Evolutionary conservation across 805 yeast species (phyloP), one percentile per base, ranked within the genome.

Genomic region (Monosporozyma aerobia): DNA sequence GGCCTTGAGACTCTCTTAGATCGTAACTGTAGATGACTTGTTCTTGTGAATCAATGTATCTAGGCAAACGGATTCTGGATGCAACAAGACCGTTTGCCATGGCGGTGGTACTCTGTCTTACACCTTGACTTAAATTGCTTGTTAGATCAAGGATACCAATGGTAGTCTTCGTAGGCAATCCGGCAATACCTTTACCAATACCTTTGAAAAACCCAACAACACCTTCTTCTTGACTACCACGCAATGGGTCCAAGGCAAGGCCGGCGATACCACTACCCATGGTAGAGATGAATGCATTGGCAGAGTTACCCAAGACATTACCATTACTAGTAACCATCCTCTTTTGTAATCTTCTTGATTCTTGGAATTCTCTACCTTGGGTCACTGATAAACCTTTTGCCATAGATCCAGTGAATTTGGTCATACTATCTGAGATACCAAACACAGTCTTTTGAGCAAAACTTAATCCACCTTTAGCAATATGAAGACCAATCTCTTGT

Each of bases 391-490:
- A 73, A 0, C 99, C 98, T 69, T 94, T 94, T 0, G 99, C 96
- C 61, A 94, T 73, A 0, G 97, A 87, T 0, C 97, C 97, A 0
- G 98, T 88, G 33, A 95, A 80, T 68, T 90, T 88, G 3, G 97
- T 85, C 69, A 94, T 76, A 59, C 97, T 88, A 70, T 95, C 98
- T 25, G 96, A 86, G 49, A 94, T 77, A 3, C 99, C 98, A 73
- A 87, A 95, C 0, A 94, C 92, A 0, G 97, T 86, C 71, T 94
- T 94, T 65, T 92, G 90, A 64, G 95, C 76, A 72, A 94, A 94
- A 68, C 96, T 87, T 56, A 89, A 71, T 0, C 98, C 96, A 54
- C 99, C 99, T 65, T 90, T 92, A 1, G 99, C 99, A 45, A 94
- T 69, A 3, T 96, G 95, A 54, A 94, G 87, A 43, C 99, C 98